A percentile compares a stretch with the other conserved stretches of the same genome.
These are phyloP conservation scores for Coleophoma cylindrospora DNA, from an alignment of 2,329 filamentous ascomycete genomes.

Conservation along the genomic window DNA sequence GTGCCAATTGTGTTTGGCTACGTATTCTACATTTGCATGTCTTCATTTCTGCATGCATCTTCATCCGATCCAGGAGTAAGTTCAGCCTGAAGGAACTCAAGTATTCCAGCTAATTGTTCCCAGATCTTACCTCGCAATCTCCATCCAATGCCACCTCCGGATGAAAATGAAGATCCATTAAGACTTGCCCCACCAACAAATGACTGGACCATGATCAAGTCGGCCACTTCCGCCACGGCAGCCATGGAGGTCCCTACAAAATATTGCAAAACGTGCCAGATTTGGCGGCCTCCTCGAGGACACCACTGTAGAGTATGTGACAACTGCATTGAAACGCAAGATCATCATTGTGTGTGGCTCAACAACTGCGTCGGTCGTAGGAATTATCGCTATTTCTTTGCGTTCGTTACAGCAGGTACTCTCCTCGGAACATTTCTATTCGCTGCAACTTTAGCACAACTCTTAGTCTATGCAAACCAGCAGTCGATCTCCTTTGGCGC, in stretches of 20 bases:
- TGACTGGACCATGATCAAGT: slow-evolving; percentile 90
- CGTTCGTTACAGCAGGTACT: slow-evolving; percentile 78
- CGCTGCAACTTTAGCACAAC: slow-evolving; percentile 72
- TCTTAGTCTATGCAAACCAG: slow-evolving; percentile 64
- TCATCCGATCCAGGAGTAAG: slow-evolving; percentile 88
- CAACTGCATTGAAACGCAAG: slow-evolving; percentile 94
- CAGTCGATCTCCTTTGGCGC: slow-evolving; percentile 62
- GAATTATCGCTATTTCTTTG: slow-evolving; percentile 97
- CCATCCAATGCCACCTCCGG: slow-evolving; percentile 75
- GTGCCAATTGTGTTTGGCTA: slow-evolving; percentile 89
- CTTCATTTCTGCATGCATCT: slow-evolving; percentile 91
- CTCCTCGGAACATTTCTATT: slow-evolving; percentile 72
- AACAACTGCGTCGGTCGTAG: slow-evolving; percentile 97
- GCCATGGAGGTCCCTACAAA: slow-evolving; percentile 98
- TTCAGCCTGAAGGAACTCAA: slow-evolving; percentile 17
- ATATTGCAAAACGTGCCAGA: slow-evolving; percentile 95
- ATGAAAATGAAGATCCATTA: slow-evolving; percentile 75
- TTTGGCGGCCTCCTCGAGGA: slow-evolving; percentile 92
- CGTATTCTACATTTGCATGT: slow-evolving; percentile 83
- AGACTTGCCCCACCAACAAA: slow-evolving; percentile 79
- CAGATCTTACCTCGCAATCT: slow-evolving; percentile 90
- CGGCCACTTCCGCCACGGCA: slow-evolving; percentile 65
- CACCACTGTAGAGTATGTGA: slow-evolving; percentile 97
- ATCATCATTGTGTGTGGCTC: slow-evolving; percentile 98
- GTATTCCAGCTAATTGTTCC: not conserved